Base-by-base conservation (phyloP, 768 basidiomycete genomes). In the Nidularia sp. region DNA sequence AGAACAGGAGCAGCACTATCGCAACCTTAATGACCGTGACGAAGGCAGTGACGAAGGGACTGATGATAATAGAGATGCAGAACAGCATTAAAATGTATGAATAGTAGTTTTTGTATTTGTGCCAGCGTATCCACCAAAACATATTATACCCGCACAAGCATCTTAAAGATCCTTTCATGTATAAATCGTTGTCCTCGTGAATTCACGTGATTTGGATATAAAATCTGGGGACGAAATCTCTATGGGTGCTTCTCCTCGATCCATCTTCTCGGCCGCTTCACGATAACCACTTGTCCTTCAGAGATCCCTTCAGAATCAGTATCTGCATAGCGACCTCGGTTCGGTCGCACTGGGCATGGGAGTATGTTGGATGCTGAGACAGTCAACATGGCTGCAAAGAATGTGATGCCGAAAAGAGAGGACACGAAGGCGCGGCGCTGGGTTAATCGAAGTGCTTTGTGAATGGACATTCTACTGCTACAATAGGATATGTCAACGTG, bases 281-380 rank as follows among this genome's bases (percentile, higher is more conserved):
- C 64, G 10, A 85, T 79, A 18, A 76, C 76, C 29, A 84, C 77
- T 34, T 74, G 72, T 34, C 67, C 59, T 54, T 58, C 58, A 45
- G 58, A 45, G 15, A 57, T 48, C 35, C 56, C 60, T 47, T 61
- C 64, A 51, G 59, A 60, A 29, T 74, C 75, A 45, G 70, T 73
- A 58, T 90, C 89, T 43, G 83, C 74, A 57, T 79, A 84, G 29
- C 85, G 80, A 51, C 60, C 71, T 58, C 80, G 78, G 54, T 79
- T 70, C 42, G 75, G 70, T 49, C 82, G 79, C n/a, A 82, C 88
- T 6, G 90, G 90, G 60, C 91, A 93, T 49, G 90, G 90, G 33
- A 93, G 71, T 39, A 91, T 73, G 62, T 79, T 82, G 18, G 90
- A 90, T 22, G 87, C 88, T 9, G 86, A 86, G 13, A 93, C 90